Conservation (phyloP, 495 filamentous ascomycete species). For the Penicillium goetzii region DNA sequence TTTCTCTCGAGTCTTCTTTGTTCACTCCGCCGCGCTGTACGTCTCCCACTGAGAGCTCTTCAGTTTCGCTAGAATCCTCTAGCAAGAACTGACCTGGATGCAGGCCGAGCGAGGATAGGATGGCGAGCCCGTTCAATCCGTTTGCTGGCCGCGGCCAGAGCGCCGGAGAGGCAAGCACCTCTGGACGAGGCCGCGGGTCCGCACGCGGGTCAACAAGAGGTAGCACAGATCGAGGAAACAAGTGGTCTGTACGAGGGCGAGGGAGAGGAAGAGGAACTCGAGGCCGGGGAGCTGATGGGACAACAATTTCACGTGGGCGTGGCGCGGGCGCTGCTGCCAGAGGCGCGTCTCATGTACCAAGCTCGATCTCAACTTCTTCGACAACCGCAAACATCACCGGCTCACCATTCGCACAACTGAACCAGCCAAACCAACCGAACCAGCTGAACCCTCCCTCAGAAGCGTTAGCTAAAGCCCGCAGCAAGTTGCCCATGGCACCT, state of each 20-base stretch:
- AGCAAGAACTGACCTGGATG: slow-evolving; percentile 26
- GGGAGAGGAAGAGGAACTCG: slow-evolving; percentile 32
- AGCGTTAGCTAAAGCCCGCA: slow-evolving; percentile 26
- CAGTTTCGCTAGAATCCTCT: slow-evolving; percentile 6
- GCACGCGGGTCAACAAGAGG: slow-evolving; percentile 28
- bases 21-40: slow-evolving; percentile 9
- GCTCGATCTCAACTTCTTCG: slow-evolving; percentile 8
- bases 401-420: slow-evolving; percentile 42
- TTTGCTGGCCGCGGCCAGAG: slow-evolving; percentile 30
- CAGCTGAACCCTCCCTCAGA: slow-evolving; percentile 24
- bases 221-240: slow-evolving; percentile 17
- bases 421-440: slow-evolving; percentile 34
- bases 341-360: slow-evolving; percentile 11
- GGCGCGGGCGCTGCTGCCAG: slow-evolving; percentile 26
- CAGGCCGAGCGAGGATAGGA: slow-evolving; percentile 39
- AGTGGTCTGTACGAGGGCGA: slow-evolving; percentile 26
- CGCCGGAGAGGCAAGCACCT: slow-evolving; percentile 17
- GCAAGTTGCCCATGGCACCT: slow-evolving; percentile 29
- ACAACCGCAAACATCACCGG: slow-evolving; percentile 5
- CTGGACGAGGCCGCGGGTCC: slow-evolving; percentile 37
- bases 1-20: slow-evolving; percentile 10
- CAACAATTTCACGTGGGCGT: slow-evolving; percentile 21
- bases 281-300: slow-evolving; percentile 5
- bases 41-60: background rate
- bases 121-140: slow-evolving; percentile 44